Evolutionary conservation across 2,329 filamentous ascomycete species (phyloP).

Genomic region (Aspergillus aculeatinus): DNA sequence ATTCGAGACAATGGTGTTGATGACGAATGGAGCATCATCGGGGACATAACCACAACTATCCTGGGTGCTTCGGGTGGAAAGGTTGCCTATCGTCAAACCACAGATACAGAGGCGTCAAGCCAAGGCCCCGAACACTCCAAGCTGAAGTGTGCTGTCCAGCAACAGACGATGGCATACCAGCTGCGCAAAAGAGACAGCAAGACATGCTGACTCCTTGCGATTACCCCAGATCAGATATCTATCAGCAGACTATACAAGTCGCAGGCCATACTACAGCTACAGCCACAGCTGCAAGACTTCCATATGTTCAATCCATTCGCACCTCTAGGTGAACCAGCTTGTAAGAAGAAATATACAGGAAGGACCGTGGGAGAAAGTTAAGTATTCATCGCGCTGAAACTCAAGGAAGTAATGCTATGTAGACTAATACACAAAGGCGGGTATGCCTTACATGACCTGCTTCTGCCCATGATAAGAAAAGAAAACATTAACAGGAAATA

Average conservation of each 20-base stretch:
- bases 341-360: neutral
- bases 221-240: too few relatives aligned
- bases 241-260: neutral
- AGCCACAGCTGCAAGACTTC: too few relatives aligned
- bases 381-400: constrained; percentile 24
- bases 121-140: neutral
- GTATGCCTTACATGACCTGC: constrained; percentile 21
- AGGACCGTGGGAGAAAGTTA: constrained; percentile 5
- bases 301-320: too few relatives aligned
- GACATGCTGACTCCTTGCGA: neutral
- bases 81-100: too few relatives aligned
- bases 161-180: too few relatives aligned
- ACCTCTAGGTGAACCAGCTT: neutral
- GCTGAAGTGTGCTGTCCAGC: too few relatives aligned
- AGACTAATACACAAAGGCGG: constrained; percentile 31
- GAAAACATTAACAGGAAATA: constrained; percentile 22
- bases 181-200: neutral
- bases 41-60: too few relatives aligned
- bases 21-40: too few relatives aligned
- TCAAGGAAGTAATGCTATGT: constrained; percentile 25
- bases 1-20: too few relatives aligned
- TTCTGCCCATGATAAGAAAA: constrained; percentile 23
- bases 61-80: too few relatives aligned
- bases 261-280: too few relatives aligned
- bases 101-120: too few relatives aligned